Conservation (phyloP, 1,139 yeast genomes). For the Diutina mesorugosa region DNA sequence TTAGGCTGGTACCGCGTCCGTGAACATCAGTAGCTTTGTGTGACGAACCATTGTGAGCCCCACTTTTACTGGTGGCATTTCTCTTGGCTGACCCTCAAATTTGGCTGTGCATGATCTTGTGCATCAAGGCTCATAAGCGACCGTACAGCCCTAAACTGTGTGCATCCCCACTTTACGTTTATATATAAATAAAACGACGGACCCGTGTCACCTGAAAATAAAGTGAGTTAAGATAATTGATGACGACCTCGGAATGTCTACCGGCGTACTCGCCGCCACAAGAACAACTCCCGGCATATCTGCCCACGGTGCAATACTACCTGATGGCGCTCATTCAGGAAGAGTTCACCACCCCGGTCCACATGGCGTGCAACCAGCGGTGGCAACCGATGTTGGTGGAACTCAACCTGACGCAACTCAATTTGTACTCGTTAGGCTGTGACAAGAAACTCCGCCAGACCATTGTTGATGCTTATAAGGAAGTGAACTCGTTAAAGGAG, state of each 20-base stretch:
- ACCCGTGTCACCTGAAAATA: neutral
- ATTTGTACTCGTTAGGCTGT: conserved; percentile 22
- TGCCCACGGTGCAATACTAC: neutral
- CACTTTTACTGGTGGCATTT: neutral
- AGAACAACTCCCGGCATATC: neutral
- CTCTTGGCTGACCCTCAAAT: neutral
- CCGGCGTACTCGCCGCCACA: neutral
- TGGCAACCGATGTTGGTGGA: conserved; percentile 30
- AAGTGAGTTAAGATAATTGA: neutral
- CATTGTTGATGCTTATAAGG: conserved; percentile 18
- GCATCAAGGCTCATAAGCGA: neutral
- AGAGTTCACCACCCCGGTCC: conserved; percentile 1
- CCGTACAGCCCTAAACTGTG: neutral
- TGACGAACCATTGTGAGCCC: neutral
- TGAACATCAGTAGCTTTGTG: neutral
- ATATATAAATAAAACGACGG: neutral
- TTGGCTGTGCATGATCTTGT: neutral
- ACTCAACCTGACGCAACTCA: conserved; percentile 45
- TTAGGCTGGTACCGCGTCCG: neutral
- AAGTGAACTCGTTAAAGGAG: conserved; percentile 14
- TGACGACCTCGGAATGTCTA: neutral
- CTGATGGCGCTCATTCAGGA: conserved; percentile 1
- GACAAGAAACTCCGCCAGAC: conserved; percentile 12
- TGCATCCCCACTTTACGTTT: neutral
- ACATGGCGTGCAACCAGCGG: neutral